Percentiles rank a stretch among this genome's conserved stretches.
phyloP scores from a whole-genome alignment of 495 filamentous ascomycete genomes.

The Astrothelium macrocarpum region DNA sequence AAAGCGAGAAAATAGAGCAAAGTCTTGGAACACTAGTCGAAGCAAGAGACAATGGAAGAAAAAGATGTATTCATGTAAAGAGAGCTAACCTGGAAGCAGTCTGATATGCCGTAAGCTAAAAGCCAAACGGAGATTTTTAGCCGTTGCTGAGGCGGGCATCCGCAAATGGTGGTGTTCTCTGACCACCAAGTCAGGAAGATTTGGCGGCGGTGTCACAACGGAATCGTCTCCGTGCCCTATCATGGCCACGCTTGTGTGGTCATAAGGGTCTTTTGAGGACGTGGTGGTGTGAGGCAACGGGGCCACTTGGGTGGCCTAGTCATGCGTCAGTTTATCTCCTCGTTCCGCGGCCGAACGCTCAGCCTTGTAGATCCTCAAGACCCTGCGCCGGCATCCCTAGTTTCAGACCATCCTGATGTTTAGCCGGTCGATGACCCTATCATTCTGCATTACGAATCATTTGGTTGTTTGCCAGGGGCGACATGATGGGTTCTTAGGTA shows the following conservation, averaged over 20 bases:
- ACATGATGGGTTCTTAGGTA: no score
- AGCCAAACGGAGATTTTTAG: not conserved
- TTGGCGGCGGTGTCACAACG: not conserved
- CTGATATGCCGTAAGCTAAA: not conserved
- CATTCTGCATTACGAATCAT: not conserved
- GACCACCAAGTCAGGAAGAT: not conserved
- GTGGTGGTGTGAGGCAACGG: not conserved
- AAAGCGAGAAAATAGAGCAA: not conserved
- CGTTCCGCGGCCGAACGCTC: not conserved
- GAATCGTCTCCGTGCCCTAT: not conserved
- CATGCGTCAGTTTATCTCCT: not conserved
- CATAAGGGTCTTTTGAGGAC: not conserved
- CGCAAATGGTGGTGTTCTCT: not conserved
- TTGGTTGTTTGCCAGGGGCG: no score
- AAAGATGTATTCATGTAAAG: not conserved
- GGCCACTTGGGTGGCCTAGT: not conserved
- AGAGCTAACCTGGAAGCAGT: not conserved
- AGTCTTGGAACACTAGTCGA: not conserved
- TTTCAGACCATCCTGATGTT: not conserved
- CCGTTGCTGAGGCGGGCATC: not conserved
- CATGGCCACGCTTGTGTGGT: not conserved
- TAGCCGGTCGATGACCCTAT: not conserved
- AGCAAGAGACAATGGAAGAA: not conserved
- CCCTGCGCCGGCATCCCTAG: constrained; percentile 1
- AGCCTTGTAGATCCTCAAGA: constrained; percentile 1